These are phyloP conservation scores for Phylloporus arenicola DNA, from an alignment of 768 basidiomycete genomes.

Conservation along the genomic window DNA sequence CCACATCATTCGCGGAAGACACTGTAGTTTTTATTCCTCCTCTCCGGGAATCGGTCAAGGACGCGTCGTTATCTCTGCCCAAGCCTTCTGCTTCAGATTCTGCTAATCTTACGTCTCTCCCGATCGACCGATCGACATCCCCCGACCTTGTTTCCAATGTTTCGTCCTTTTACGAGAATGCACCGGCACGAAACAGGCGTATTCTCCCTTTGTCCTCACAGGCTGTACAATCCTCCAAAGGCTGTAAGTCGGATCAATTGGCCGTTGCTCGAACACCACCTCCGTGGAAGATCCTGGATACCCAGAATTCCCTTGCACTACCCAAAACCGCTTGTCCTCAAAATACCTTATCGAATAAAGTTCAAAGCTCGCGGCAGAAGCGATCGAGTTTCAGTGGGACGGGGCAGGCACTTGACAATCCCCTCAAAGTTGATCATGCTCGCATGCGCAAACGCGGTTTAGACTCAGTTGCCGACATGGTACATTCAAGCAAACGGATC, in stretches of 20 bases:
- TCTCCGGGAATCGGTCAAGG: constrained; percentile 2
- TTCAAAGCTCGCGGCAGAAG: neutral
- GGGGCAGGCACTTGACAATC: constrained; percentile 4
- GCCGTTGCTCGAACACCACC: constrained; percentile 26
- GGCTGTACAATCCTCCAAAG: constrained; percentile 12
- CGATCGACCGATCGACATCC: neutral
- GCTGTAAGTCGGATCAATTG: constrained; percentile 15
- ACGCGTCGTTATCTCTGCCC: neutral
- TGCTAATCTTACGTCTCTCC: neutral
- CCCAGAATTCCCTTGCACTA: neutral
- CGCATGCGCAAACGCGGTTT: constrained; percentile 25
- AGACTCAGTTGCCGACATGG: constrained; percentile 16
- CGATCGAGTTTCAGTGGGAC: neutral
- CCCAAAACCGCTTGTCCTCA: neutral
- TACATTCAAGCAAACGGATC: constrained; percentile 15
- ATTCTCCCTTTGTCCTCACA: constrained; percentile 18
- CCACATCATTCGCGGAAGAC: constrained; percentile 7
- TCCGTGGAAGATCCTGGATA: constrained; percentile 18
- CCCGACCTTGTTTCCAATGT: constrained; percentile 1
- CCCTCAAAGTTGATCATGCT: constrained; percentile 18
- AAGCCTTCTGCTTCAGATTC: neutral
- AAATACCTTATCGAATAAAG: neutral
- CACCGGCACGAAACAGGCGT: neutral
- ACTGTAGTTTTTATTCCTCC: constrained; percentile 19
- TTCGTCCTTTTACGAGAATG: constrained; percentile 17